phyloP scores from a whole-genome alignment of 2,329 filamentous ascomycete species.

The Neonectria hederae region DNA sequence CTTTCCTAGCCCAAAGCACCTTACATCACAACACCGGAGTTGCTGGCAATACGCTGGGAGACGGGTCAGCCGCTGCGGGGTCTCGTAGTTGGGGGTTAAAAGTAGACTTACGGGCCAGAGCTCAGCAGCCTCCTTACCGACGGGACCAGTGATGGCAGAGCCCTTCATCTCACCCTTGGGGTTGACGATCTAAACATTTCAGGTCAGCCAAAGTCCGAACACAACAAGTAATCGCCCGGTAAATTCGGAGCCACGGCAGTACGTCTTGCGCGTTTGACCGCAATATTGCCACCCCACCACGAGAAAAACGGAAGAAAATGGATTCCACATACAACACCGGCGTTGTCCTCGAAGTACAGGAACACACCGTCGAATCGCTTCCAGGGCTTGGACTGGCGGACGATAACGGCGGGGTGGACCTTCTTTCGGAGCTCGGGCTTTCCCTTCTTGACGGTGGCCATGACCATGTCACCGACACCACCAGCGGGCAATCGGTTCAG shows the following conservation, averaged over 20 bases:
- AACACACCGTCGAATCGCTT: constrained; percentile 98
- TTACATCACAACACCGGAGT: constrained; percentile 99
- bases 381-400: constrained; percentile 99
- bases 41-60: constrained; percentile 93
- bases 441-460: constrained; percentile 99
- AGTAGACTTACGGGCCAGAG: constrained; percentile 87
- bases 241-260: not conserved
- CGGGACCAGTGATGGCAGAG: constrained; percentile 97
- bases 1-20: constrained; percentile 49
- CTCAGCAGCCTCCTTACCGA: constrained; percentile 99
- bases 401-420: constrained; percentile 99
- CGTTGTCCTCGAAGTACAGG: constrained; percentile 99
- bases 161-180: constrained; percentile 99
- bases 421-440: constrained; percentile 99
- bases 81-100: not conserved
- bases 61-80: constrained; percentile 44
- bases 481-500: constrained; percentile 97
- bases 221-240: not conserved
- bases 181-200: constrained; percentile 86
- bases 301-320: not conserved
- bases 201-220: constrained; percentile 48
- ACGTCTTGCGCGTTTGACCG: not conserved
- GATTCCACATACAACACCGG: constrained; percentile 84
- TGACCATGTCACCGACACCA: constrained; percentile 99
- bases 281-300: not conserved